Percentiles rank a stretch among this genome's conserved stretches.
Evolutionary conservation across 495 filamentous ascomycete species (phyloP).

Genomic region (Penicillium crystallinum): DNA sequence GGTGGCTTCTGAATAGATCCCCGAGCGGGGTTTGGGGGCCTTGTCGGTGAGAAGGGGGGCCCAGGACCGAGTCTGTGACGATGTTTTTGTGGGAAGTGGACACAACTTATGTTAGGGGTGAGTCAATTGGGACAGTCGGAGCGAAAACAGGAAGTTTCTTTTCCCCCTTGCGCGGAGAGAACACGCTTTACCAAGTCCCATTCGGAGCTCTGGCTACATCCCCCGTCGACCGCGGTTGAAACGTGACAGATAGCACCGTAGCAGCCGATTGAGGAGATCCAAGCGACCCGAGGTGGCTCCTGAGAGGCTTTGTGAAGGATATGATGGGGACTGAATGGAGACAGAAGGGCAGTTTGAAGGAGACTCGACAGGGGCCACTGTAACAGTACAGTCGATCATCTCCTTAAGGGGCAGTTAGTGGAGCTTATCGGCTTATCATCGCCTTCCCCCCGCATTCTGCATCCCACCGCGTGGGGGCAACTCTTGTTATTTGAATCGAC

Average conservation of each 20-base stretch:
- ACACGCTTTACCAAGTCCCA: background rate
- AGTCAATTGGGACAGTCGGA: too few relatives aligned
- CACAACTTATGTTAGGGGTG: too few relatives aligned
- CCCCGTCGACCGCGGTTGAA: background rate
- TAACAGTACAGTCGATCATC: background rate
- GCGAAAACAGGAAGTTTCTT: background rate
- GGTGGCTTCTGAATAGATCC: too few relatives aligned
- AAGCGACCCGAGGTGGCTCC: background rate
- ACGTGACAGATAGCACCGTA: background rate
- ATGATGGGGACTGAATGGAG: background rate
- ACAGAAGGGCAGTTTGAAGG: background rate
- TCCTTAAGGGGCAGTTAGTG: background rate
- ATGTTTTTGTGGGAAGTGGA: too few relatives aligned
- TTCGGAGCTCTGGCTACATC: too few relatives aligned
- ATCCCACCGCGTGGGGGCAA: background rate
- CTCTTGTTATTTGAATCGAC: background rate
- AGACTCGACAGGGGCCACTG: background rate
- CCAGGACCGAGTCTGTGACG: too few relatives aligned
- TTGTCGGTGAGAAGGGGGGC: too few relatives aligned
- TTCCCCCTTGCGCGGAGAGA: background rate
- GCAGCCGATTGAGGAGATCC: background rate
- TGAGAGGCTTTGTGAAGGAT: background rate
- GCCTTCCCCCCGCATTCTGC: slow-evolving; percentile 1
- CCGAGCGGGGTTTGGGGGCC: too few relatives aligned
- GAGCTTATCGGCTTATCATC: slow-evolving; percentile 2